Percentiles rank a stretch among this genome's conserved stretches.
These are phyloP conservation scores for Candida quercuum DNA, from an alignment of 805 yeast species.

Conservation along the genomic window DNA sequence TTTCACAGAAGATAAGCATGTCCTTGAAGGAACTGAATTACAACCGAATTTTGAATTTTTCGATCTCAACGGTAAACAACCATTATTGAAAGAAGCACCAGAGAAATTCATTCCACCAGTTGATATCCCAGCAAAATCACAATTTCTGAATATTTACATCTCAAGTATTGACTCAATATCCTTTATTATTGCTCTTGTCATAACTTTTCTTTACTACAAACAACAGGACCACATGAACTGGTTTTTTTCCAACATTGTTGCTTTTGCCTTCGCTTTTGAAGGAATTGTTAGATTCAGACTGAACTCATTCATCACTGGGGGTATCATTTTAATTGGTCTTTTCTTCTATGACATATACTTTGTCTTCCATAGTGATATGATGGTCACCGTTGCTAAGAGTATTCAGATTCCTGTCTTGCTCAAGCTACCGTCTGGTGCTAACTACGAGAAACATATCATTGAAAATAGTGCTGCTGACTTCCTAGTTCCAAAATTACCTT, in stretches of 20 bases:
- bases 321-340: constrained; percentile 40
- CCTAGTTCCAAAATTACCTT: constrained; percentile 12
- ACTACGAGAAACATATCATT: constrained; percentile 1
- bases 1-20: constrained; percentile 32
- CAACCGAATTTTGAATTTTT: constrained; percentile 21
- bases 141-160: constrained; percentile 2
- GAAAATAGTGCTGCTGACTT: constrained; percentile 1
- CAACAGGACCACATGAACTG: constrained; percentile 33
- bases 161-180: constrained; percentile 1
- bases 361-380: constrained; percentile 57
- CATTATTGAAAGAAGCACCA: not conserved
- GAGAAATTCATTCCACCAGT: not conserved
- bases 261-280: constrained; percentile 37
- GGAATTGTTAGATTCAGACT: constrained; percentile 35
- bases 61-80: not conserved
- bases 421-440: constrained; percentile 19
- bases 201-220: constrained; percentile 13
- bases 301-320: constrained; percentile 40
- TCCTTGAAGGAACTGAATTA: constrained; percentile 33
- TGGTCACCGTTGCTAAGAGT: constrained; percentile 55
- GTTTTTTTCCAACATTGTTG: constrained; percentile 40
- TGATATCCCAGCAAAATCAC: not conserved
- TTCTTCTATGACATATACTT: constrained; percentile 62
- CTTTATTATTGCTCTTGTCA: constrained; percentile 15
- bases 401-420: constrained; percentile 44